phyloP scores from a whole-genome alignment of 2,329 filamentous ascomycete genomes.

The Neonectria magnoliae region DNA sequence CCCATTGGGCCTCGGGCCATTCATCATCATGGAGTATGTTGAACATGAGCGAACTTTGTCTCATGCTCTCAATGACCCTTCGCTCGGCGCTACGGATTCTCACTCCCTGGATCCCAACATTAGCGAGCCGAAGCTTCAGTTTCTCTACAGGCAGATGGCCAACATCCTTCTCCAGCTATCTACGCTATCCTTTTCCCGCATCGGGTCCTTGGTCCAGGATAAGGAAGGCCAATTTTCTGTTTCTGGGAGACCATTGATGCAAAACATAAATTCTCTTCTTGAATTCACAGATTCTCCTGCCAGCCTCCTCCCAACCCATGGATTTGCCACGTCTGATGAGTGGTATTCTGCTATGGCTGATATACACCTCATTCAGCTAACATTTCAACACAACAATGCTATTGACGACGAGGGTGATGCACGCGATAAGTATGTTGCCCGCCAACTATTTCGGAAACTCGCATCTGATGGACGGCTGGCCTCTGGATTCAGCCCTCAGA shows the following conservation, averaged over 20 bases:
- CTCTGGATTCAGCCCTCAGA: background rate
- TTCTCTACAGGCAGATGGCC: conserved; percentile 53
- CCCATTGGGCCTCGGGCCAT: conserved; percentile 47
- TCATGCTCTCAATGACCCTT: conserved; percentile 43
- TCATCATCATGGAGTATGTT: conserved; percentile 52
- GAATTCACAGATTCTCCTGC: conserved; percentile 35
- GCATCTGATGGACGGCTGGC: conserved; percentile 24
- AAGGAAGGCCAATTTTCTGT: conserved; percentile 34
- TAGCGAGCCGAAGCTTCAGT: conserved; percentile 44
- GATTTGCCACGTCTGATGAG: conserved; percentile 43
- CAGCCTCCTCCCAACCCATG: conserved; percentile 35
- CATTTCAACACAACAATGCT: conserved; percentile 51
- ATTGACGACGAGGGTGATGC: conserved; percentile 44
- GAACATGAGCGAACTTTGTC: conserved; percentile 44
- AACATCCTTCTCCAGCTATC: conserved; percentile 54
- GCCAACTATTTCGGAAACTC: conserved; percentile 47
- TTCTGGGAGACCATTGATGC: conserved; percentile 48
- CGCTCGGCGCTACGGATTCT: conserved; percentile 32
- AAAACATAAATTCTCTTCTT: conserved; percentile 53
- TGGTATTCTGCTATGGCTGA: conserved; percentile 49
- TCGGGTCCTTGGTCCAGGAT: conserved; percentile 49
- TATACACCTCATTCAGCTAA: conserved; percentile 50
- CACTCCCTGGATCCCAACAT: conserved; percentile 49
- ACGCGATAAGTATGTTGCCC: conserved; percentile 47
- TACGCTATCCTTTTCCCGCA: conserved; percentile 46